Base-by-base conservation (phyloP, 1,284 basidiomycete species). In the Austroboletus novae-zelandiae region DNA sequence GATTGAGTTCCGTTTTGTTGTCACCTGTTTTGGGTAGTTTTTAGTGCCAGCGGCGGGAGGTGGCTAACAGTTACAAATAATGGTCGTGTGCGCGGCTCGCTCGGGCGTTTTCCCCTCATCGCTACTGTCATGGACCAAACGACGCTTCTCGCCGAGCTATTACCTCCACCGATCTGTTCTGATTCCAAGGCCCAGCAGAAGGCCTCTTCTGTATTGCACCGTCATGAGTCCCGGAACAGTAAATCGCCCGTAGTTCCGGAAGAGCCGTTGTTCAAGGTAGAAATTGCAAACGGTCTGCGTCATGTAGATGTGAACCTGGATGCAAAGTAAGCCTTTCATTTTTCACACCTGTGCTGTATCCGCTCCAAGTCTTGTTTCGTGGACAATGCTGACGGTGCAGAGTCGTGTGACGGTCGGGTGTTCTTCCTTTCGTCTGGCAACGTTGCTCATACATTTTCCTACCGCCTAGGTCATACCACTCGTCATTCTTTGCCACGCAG, bases 231-330 rank as follows among this genome's bases (percentile, higher is more conserved):
- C 40, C 45, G 35, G 52, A 43, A 31, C 35, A 11, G 44, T 43
- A 25, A 27, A n/a, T 25, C 35, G n/a, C 47, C 50, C 30, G 51
- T 30, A 29, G 43, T 37, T 43, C 32, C 14, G 15, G 40, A 40
- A 17, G 34, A 48, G 14, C 23, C 53, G 5, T 29, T 48, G 5
- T 30, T n/a, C 43, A 48, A 53, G 25, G 56, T 54, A 20, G 54
- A 57, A 15, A 36, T 59, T 8, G 77, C 83, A 50, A 80, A 86
- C 46, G 88, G 85, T 10, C 64, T 94, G 41, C 74, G 74, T 36
- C 85, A 93, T 71, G 76, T 79, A 20, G 71, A 74, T 18, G 60
- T 79, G 9, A 79, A 70, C 59, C 70, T 94, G 45, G 81, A 91
- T 61, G 80, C 89, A 36, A 84, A 81, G 89, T 91, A 71, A 83